Evolutionary conservation across 2,329 filamentous ascomycete genomes (phyloP).

Genomic region (Cercospora sojina): DNA sequence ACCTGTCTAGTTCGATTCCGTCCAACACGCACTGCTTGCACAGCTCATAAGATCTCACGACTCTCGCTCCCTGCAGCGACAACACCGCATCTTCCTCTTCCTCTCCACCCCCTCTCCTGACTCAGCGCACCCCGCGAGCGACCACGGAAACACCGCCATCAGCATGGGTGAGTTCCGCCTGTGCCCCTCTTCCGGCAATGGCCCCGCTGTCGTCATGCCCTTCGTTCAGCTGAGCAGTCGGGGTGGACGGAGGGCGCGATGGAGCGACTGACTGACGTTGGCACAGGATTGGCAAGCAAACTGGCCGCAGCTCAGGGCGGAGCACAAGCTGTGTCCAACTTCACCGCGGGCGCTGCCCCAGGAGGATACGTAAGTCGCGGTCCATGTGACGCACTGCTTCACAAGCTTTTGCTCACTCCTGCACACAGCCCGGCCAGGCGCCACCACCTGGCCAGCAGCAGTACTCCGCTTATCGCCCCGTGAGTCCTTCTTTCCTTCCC

Average conservation of each 20-base stretch:
- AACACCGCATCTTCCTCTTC: background rate
- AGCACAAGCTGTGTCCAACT: constrained; percentile 30
- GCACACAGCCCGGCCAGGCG: constrained; percentile 34
- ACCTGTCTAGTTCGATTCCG: background rate
- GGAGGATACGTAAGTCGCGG: constrained; percentile 55
- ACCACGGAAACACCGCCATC: background rate
- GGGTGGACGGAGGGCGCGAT: background rate
- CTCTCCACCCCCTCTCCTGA: background rate
- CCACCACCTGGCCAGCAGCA: constrained; percentile 48
- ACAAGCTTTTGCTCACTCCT: constrained; percentile 29
- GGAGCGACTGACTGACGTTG: background rate
- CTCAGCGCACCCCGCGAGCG: background rate
- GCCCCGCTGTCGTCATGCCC: constrained; percentile 6
- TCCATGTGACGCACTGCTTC: constrained; percentile 22
- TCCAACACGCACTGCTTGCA: background rate
- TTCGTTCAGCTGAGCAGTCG: constrained; percentile 6
- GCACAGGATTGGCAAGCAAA: constrained; percentile 46
- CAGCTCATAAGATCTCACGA: background rate
- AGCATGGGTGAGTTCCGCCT: background rate
- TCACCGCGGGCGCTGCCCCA: constrained; percentile 25
- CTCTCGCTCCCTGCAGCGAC: background rate
- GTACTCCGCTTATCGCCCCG: constrained; percentile 44
- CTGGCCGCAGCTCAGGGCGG: constrained; percentile 46
- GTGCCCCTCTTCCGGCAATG: background rate
- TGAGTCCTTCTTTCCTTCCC: constrained; percentile 22